A percentile compares a stretch with the other conserved stretches of the same genome.
phyloP scores from a whole-genome alignment of 2,329 filamentous ascomycete species.

The Knufia fluminis region DNA sequence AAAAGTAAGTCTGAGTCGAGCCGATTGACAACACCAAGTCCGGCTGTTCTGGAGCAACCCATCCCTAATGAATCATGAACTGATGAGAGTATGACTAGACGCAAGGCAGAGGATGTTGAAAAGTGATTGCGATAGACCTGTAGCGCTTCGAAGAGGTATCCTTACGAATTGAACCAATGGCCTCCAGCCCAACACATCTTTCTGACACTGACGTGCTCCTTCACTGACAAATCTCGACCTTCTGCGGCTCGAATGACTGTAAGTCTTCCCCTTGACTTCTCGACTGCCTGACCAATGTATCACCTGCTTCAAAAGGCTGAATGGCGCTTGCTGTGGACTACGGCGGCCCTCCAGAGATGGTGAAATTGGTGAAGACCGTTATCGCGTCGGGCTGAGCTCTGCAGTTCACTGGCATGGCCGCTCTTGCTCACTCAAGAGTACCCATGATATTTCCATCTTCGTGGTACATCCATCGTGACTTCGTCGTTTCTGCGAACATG shows the following conservation, averaged over 20 bases:
- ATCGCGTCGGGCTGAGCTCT: no score
- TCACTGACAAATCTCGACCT: background rate
- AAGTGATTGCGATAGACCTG: background rate
- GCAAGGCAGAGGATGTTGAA: slow-evolving; percentile 1
- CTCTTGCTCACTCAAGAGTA: no score
- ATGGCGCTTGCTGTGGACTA: background rate
- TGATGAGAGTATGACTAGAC: slow-evolving; percentile 3
- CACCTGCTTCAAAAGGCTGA: background rate
- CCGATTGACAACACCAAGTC: no score
- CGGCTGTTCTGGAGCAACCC: background rate
- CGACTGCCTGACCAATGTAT: background rate
- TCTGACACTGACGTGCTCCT: no score
- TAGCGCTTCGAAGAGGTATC: background rate
- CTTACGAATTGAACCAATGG: background rate
- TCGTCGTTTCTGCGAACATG: no score
- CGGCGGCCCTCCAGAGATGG: no score
- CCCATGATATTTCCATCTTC: no score
- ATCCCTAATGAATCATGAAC: background rate
- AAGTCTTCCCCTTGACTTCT: background rate
- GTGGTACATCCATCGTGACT: no score
- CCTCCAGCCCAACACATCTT: background rate
- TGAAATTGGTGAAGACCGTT: no score
- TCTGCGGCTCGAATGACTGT: background rate
- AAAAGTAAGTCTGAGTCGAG: slow-evolving; percentile 36
- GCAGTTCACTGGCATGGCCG: no score